Base-by-base conservation (phyloP, 2,329 filamentous ascomycete genomes). In the Fusarium keratoplasticum region DNA sequence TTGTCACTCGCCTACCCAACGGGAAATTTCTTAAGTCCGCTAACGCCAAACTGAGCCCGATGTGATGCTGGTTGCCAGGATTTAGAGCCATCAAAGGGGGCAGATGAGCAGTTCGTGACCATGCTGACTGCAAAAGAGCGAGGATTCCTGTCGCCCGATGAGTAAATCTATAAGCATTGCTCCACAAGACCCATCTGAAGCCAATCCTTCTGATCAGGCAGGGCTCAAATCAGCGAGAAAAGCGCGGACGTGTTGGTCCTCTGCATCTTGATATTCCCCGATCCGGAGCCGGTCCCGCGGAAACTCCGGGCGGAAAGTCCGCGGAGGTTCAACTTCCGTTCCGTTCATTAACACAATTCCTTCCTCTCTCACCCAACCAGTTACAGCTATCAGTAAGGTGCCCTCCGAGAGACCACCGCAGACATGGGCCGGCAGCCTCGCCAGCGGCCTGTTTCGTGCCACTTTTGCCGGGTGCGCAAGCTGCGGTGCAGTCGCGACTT, bases 401-500 rank as follows among this genome's bases (percentile, higher is more conserved):
- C 50, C 27, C 27, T 18, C 50, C 22, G 42, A 36, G 22, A 22
- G 11, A 42, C 14, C 11, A 44, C 54, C 25, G 52, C 20, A 68
- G 35, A 57, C 27, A 82, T 82, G 80, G 80, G 77, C 36, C 77
- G 79, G 31, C 80, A 82, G 72, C 77, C 80, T 62, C 80, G 81
- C 67, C 80, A 81, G 66, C 78, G 81, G 16, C 80, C 81, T 40
- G 76, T 83, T 42, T 83, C 81, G 40, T 83, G 81, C 60, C 77
- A 81, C 64, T 77, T 82, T 61, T 83, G 81, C 69, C 76, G 81
- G 62, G 73, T 78, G 58, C 81, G 80, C 65, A 83, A 83, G 74
- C 69, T 83, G 50, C 79, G 82, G 42, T 83, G 82, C 74, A 83
- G 81, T 63, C 79, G 82, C 44, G 74, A 80, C 57, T 82, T 82